Conservation (phyloP, 345 rosid species). For the Draba incana region DNA sequence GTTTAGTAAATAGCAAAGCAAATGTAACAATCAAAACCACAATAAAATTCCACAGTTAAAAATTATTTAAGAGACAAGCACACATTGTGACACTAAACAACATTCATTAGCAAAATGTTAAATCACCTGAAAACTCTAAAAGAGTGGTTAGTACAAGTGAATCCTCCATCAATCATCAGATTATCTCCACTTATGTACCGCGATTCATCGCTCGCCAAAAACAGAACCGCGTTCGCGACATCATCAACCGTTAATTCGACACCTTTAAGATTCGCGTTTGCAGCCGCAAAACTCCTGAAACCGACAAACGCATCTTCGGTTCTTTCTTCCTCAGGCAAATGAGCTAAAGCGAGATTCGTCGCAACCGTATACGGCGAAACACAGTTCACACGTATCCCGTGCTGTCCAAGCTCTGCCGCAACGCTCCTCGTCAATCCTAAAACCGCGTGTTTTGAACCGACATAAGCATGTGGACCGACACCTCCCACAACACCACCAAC, state of each 20-base stretch:
- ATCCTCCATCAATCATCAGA: constrained; percentile 92
- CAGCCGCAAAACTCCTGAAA: constrained; percentile 54
- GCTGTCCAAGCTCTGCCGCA: constrained; percentile 88
- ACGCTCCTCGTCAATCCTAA: constrained; percentile 74
- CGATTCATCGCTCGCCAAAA: constrained; percentile 81
- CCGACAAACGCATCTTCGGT: constrained; percentile 60
- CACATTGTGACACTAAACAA: constrained; percentile 7
- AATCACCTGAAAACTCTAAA: constrained; percentile 65
- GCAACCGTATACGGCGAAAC: constrained; percentile 83
- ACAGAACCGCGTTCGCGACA: constrained; percentile 86
- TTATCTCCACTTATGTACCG: constrained; percentile 85
- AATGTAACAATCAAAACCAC: constrained; percentile 20
- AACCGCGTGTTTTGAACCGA: constrained; percentile 86
- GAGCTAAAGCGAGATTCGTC: constrained; percentile 70
- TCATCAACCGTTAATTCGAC: constrained; percentile 70
- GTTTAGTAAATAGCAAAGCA: not conserved
- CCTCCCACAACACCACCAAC: constrained; percentile 64
- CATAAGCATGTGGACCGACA: constrained; percentile 79
- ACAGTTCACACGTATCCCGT: constrained; percentile 92
- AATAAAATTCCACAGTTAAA: constrained; percentile 8
- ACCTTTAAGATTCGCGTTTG: constrained; percentile 73
- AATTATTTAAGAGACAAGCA: not conserved
- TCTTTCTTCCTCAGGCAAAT: constrained; percentile 74
- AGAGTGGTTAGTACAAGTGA: constrained; percentile 64
- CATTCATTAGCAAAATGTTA: not conserved